Evolutionary conservation across 192 early-diverging fungal species (phyloP).

Genomic region (Coemansia brasiliensis): DNA sequence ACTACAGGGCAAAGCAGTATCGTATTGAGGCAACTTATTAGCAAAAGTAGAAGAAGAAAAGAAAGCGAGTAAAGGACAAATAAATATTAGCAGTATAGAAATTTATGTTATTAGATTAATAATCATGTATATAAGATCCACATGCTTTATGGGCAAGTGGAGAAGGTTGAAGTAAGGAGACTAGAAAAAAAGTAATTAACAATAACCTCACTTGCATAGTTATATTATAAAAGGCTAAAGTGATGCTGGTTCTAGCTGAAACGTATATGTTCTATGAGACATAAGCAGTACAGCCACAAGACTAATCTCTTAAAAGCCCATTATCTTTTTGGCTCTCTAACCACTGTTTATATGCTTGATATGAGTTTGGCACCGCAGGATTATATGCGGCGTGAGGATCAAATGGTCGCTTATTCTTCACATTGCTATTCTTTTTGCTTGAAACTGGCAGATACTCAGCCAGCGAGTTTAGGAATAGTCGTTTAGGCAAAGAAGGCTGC

Average conservation of each 20-base stretch:
- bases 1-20: neutral
- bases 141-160: no score
- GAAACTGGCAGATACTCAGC: slow-evolving; percentile 27
- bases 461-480: slow-evolving; percentile 11
- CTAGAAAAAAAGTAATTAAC: no score
- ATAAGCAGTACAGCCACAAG: neutral
- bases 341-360: slow-evolving; percentile 38
- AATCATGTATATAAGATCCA: neutral
- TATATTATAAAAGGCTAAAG: no score
- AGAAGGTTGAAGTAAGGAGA: no score
- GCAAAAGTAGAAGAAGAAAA: no score
- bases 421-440: neutral
- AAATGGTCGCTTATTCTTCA: slow-evolving; percentile 8
- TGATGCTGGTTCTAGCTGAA: no score
- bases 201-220: no score
- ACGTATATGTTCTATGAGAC: no score
- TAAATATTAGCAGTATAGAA: no score
- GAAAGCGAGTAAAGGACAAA: neutral
- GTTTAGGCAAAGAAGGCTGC: neutral
- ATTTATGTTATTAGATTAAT: no score
- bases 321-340: slow-evolving; percentile 8
- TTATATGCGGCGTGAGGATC: slow-evolving; percentile 39
- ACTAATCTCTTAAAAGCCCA: neutral
- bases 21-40: neutral
- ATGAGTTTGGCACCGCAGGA: slow-evolving; percentile 34